phyloP scores from a whole-genome alignment of 2,329 filamentous ascomycete genomes.

The Leptoxyphium fumago region DNA sequence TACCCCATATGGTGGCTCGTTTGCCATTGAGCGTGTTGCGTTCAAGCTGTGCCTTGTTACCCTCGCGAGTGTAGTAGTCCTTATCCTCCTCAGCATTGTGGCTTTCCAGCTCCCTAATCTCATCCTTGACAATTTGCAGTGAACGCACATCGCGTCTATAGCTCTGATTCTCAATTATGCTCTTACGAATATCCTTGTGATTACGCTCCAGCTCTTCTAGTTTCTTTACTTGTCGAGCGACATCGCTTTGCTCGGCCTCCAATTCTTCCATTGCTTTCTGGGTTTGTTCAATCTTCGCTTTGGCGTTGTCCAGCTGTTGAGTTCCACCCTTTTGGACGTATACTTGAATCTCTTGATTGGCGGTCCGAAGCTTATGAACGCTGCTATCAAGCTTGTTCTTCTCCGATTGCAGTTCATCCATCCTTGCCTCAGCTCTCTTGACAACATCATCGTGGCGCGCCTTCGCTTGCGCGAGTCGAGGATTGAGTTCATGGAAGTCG shows the following conservation, averaged over 20 bases:
- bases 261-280: conserved; percentile 31
- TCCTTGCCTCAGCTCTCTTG: conserved; percentile 54
- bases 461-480: conserved; percentile 61
- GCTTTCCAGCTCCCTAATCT: conserved; percentile 60
- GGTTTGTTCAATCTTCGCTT: conserved; percentile 42
- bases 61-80: conserved; percentile 56
- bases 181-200: conserved; percentile 68
- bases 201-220: conserved; percentile 64
- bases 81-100: conserved; percentile 76
- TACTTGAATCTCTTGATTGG: conserved; percentile 62
- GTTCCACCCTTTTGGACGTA: conserved; percentile 67
- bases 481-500: conserved; percentile 59
- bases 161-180: conserved; percentile 75
- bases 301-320: conserved; percentile 52
- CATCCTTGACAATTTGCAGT: conserved; percentile 49
- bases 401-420: conserved; percentile 56
- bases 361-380: conserved; percentile 59
- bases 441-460: conserved; percentile 63
- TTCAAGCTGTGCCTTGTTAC: conserved; percentile 48
- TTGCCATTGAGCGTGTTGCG: conserved; percentile 58
- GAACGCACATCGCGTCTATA: conserved; percentile 63
- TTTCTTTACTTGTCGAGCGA: conserved; percentile 59
- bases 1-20: conserved; percentile 58
- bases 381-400: conserved; percentile 59
- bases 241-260: conserved; percentile 51